Percentiles rank a stretch among this genome's conserved stretches.
Conservation (phyloP, 1,139 yeast genomes). For the Sugiyamaella grinbergsii region DNA sequence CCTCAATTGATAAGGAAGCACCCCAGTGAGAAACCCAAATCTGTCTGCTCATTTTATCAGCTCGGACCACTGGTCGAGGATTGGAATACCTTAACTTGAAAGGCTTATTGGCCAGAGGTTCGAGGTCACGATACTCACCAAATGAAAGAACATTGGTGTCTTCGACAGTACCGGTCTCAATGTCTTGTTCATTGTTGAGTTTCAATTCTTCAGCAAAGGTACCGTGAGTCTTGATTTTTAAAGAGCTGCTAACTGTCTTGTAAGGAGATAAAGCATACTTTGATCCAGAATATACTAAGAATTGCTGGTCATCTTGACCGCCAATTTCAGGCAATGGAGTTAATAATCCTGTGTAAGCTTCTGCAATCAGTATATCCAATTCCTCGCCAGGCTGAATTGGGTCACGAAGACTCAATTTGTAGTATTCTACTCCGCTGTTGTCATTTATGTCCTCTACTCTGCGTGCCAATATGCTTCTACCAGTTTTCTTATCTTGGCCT, state of each 20-base stretch:
- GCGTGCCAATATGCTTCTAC: slow-evolving; percentile 24
- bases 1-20: slow-evolving; percentile 66
- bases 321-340: slow-evolving; percentile 67
- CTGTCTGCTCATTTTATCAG: slow-evolving; percentile 64
- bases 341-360: slow-evolving; percentile 54
- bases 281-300: slow-evolving; percentile 55
- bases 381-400: slow-evolving; percentile 67
- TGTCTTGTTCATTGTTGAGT: slow-evolving; percentile 24
- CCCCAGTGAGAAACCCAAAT: slow-evolving; percentile 86
- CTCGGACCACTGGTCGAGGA: slow-evolving; percentile 65
- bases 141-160: slow-evolving; percentile 50
- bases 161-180: slow-evolving; percentile 25
- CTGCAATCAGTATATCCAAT: slow-evolving; percentile 54
- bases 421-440: slow-evolving; percentile 43
- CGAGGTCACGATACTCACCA: slow-evolving; percentile 56
- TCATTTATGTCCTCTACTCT: slow-evolving; percentile 25
- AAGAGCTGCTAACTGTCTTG: slow-evolving; percentile 53
- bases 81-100: slow-evolving; percentile 64
- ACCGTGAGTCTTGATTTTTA: slow-evolving; percentile 45
- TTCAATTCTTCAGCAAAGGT: slow-evolving; percentile 28
- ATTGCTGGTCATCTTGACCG: slow-evolving; percentile 63
- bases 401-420: slow-evolving; percentile 57
- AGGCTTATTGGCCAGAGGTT: slow-evolving; percentile 53
- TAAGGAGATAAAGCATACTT: slow-evolving; percentile 68
- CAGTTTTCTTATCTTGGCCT: slow-evolving; percentile 36